Percentiles rank a stretch among this genome's conserved stretches.
Conservation (phyloP, 768 basidiomycete species). For the Chalciporus chontae region DNA sequence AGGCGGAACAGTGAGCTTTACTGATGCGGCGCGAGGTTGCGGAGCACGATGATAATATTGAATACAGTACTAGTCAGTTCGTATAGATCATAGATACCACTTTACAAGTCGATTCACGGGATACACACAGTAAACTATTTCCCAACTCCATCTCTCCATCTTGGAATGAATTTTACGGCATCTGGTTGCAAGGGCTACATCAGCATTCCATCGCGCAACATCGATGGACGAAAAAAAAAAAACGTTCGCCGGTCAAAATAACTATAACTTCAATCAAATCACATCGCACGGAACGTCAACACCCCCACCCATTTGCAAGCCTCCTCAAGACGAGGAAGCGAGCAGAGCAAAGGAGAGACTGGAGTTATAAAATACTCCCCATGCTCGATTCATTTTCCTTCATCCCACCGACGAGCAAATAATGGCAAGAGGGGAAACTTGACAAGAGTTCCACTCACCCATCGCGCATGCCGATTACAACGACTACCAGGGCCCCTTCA, state of each 20-base stretch:
- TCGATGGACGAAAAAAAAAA: accelerated
- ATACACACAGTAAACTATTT: neutral
- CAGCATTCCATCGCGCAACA: neutral
- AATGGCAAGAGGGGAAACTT: neutral
- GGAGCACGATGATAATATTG: neutral
- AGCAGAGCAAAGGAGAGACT: conserved; percentile 24
- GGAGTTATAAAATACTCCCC: conserved; percentile 20
- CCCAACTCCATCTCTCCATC: conserved; percentile 5
- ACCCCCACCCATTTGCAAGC: conserved; percentile 21
- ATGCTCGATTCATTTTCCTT: conserved; percentile 20
- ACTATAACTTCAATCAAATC: conserved; percentile 26
- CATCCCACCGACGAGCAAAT: conserved; percentile 25
- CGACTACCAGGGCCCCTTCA: neutral
- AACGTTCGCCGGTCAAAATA: conserved; percentile 27
- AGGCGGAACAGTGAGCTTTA: neutral
- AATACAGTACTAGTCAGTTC: conserved; percentile 9
- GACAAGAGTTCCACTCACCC: conserved; percentile 3
- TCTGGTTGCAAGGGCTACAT: neutral
- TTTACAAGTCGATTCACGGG: neutral
- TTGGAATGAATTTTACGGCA: too few relatives aligned
- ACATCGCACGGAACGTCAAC: conserved; percentile 25
- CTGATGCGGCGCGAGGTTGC: neutral
- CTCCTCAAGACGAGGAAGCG: conserved; percentile 25
- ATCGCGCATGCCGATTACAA: neutral
- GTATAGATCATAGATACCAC: neutral